A percentile compares a stretch with the other conserved stretches of the same genome.
These are phyloP conservation scores for Plectosphaerella plurivora DNA, from an alignment of 2,329 filamentous ascomycete genomes.

Conservation along the genomic window DNA sequence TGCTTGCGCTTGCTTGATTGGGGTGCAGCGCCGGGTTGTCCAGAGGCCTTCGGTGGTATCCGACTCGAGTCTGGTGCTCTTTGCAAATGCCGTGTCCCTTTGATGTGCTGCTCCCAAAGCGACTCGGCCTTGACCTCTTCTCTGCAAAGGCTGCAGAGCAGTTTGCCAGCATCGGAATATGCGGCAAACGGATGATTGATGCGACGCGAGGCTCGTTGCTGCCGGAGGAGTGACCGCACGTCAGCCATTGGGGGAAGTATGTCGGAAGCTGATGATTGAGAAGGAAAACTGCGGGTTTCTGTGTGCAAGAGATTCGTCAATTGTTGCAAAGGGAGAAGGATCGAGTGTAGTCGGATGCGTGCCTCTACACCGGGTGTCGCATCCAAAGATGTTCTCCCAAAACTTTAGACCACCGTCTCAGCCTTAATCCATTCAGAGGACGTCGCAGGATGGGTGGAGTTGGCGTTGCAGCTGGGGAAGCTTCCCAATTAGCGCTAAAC, in stretches of 20 bases:
- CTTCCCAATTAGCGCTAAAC: background rate
- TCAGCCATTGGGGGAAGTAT: slow-evolving; percentile 58
- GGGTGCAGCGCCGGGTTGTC: background rate
- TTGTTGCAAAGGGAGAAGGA: background rate
- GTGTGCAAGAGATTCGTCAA: background rate
- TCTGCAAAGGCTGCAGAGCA: slow-evolving; percentile 64
- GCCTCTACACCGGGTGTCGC: too few relatives aligned
- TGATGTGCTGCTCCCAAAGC: slow-evolving; percentile 62
- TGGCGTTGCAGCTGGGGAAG: background rate
- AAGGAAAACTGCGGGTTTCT: background rate
- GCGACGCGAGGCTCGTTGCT: slow-evolving; percentile 69
- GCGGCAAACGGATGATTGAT: slow-evolving; percentile 65
- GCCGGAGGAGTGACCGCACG: slow-evolving; percentile 73
- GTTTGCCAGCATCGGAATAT: slow-evolving; percentile 64
- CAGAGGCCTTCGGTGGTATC: background rate
- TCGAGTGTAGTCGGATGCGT: too few relatives aligned
- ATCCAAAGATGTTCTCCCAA: too few relatives aligned
- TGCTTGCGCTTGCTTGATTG: slow-evolving; percentile 22
- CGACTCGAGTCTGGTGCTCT: slow-evolving; percentile 1
- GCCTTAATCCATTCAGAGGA: background rate
- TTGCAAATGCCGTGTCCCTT: slow-evolving; percentile 35
- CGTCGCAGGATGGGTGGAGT: background rate
- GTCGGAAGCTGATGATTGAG: background rate
- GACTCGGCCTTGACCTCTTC: slow-evolving; percentile 60
- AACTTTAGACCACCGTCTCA: too few relatives aligned